Conservation (phyloP, 805 yeast genomes). For the Candida cerambycidarum region DNA sequence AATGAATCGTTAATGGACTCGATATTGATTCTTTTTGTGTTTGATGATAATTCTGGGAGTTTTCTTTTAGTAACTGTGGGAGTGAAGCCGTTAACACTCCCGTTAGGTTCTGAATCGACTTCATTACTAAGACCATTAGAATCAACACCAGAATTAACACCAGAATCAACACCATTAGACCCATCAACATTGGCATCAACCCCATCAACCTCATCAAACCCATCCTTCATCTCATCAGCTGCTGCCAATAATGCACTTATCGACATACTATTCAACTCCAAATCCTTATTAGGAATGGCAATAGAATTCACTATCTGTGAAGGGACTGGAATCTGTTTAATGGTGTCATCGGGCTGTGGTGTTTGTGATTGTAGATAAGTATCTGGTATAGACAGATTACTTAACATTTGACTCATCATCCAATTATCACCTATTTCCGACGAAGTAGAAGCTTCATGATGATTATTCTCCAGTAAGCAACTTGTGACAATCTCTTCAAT, state of each 20-base stretch:
- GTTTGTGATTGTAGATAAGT: slow-evolving; percentile 2
- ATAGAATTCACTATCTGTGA: slow-evolving; percentile 4
- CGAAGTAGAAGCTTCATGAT: not conserved
- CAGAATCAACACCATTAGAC: no score
- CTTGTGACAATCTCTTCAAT: slow-evolving; percentile 62
- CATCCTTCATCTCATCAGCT: slow-evolving; percentile 13
- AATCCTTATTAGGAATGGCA: not conserved
- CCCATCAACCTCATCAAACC: slow-evolving; percentile 2
- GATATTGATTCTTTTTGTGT: not conserved
- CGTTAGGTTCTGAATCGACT: no score
- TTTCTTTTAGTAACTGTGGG: no score
- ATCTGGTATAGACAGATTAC: slow-evolving; percentile 4
- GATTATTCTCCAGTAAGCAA: slow-evolving; percentile 47
- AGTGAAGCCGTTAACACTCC: no score
- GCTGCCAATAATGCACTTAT: slow-evolving; percentile 17
- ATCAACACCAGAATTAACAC: no score
- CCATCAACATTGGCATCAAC: not conserved
- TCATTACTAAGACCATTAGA: no score
- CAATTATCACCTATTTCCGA: slow-evolving; percentile 11
- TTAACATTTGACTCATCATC: slow-evolving; percentile 16
- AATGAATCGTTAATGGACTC: slow-evolving; percentile 17
- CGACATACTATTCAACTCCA: slow-evolving; percentile 8
- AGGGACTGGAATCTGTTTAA: not conserved
- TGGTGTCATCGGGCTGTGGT: not conserved
- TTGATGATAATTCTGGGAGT: not conserved